Conservation (phyloP, 345 rosid species). For the Iberis pinnata region DNA sequence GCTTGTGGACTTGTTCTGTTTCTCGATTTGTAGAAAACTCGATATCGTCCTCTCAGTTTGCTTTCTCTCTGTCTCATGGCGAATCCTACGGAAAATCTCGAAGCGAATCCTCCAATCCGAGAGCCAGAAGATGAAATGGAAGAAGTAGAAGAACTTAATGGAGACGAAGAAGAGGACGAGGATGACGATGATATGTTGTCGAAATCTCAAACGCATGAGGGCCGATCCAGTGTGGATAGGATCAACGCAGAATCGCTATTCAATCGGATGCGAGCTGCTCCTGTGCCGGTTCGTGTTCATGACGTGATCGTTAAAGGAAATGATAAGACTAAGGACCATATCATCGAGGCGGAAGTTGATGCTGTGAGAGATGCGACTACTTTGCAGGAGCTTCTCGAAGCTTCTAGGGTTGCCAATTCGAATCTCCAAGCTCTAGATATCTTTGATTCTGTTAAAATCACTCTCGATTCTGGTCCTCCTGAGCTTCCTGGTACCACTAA, state of each 20-base stretch:
- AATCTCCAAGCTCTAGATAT: constrained; percentile 59
- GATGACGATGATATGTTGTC: constrained; percentile 29
- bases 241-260: constrained; percentile 44
- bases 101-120: constrained; percentile 13
- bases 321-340: constrained; percentile 61
- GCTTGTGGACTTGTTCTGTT: constrained; percentile 12
- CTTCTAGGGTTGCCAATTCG: constrained; percentile 49
- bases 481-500: constrained; percentile 87
- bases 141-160: constrained; percentile 13
- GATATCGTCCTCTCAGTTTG: constrained; percentile 10
- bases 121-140: constrained; percentile 13
- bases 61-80: constrained; percentile 18
- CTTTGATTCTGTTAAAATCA: constrained; percentile 73
- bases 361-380: constrained; percentile 49
- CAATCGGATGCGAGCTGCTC: constrained; percentile 40
- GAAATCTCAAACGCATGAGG: constrained; percentile 29
- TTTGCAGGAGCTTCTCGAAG: constrained; percentile 69
- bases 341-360: constrained; percentile 64
- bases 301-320: constrained; percentile 76
- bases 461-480: constrained; percentile 77
- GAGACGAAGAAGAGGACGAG: constrained; percentile 32
- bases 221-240: constrained; percentile 26
- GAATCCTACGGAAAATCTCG: constrained; percentile 17
- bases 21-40: constrained; percentile 1
- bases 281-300: constrained; percentile 72